Percentiles rank a stretch among this genome's conserved stretches.
Conservation (phyloP, 2,329 filamentous ascomycete genomes). For the Cadophora malorum region DNA sequence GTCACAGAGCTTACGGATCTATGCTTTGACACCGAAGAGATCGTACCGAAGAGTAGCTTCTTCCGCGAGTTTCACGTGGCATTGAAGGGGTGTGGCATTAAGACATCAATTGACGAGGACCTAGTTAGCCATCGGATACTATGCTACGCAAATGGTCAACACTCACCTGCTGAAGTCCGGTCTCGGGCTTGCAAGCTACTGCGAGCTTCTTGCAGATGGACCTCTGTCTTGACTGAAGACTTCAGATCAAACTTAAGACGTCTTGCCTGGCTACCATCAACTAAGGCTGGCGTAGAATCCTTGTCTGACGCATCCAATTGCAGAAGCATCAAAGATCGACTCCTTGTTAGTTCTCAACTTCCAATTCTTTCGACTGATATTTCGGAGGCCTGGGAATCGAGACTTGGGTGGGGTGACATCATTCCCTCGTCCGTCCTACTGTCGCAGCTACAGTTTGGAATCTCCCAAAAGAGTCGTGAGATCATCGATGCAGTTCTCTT, state of each 20-base stretch:
- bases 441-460: constrained; percentile 32
- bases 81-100: constrained; percentile 37
- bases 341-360: constrained; percentile 33
- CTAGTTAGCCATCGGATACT: constrained; percentile 29
- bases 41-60: constrained; percentile 35
- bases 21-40: constrained; percentile 42
- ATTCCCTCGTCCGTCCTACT: constrained; percentile 32
- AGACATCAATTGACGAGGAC: constrained; percentile 32
- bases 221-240: neutral
- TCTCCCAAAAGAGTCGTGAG: constrained; percentile 21
- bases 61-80: constrained; percentile 28
- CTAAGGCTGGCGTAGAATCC: neutral
- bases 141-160: constrained; percentile 27
- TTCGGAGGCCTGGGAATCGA: constrained; percentile 27
- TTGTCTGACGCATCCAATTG: constrained; percentile 34
- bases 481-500: constrained; percentile 35
- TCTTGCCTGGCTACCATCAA: constrained; percentile 36
- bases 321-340: constrained; percentile 27
- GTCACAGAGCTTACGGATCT: constrained; percentile 24
- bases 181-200: constrained; percentile 25
- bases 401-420: constrained; percentile 35
- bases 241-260: constrained; percentile 17
- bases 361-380: constrained; percentile 28
- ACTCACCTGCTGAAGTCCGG: constrained; percentile 18
- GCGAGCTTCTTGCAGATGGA: constrained; percentile 25